A percentile compares a stretch with the other conserved stretches of the same genome.
phyloP scores from a whole-genome alignment of 2,329 filamentous ascomycete species.

The Drechslerella dactyloides region DNA sequence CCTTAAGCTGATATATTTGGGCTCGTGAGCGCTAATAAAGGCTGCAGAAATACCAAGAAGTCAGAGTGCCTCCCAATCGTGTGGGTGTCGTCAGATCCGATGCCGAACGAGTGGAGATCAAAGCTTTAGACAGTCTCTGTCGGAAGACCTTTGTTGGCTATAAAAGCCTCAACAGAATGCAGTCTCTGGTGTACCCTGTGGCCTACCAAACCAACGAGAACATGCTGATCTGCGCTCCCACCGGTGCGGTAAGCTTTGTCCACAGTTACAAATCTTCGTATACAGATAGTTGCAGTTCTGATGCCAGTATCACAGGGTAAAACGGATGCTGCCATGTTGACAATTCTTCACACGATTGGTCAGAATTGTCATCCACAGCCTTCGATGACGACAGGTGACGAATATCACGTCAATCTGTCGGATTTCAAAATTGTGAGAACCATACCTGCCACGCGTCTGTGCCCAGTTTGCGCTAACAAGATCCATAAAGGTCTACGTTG shows the following conservation, averaged over 20 bases:
- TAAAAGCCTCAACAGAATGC: conserved; percentile 93
- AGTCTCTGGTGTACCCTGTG: conserved; percentile 92
- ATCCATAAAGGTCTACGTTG: conserved; percentile 76
- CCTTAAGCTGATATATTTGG: conserved; percentile 9
- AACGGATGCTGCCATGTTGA: conserved; percentile 97
- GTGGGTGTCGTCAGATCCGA: conserved; percentile 75
- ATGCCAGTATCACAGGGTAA: conserved; percentile 70
- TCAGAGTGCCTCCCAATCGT: conserved; percentile 79
- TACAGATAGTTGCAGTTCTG: conserved; percentile 42
- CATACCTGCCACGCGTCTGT: not conserved
- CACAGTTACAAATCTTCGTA: not conserved
- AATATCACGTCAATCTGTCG: conserved; percentile 34
- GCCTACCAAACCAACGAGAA: conserved; percentile 97
- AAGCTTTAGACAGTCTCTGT: conserved; percentile 86
- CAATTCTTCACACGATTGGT: conserved; percentile 85
- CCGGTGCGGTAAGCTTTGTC: conserved; percentile 72
- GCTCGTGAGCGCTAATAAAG: conserved; percentile 12
- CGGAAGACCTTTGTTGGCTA: conserved; percentile 92
- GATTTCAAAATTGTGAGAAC: conserved; percentile 48
- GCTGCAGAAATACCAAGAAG: conserved; percentile 83
- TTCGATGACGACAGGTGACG: conserved; percentile 85
- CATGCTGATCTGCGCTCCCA: conserved; percentile 97
- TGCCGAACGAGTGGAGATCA: conserved; percentile 77
- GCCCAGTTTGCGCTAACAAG: not conserved
- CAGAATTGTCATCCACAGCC: conserved; percentile 85